Evolutionary conservation across 176 grass and related monocot species (phyloP).

Genomic region (Leersia perrieri): DNA sequence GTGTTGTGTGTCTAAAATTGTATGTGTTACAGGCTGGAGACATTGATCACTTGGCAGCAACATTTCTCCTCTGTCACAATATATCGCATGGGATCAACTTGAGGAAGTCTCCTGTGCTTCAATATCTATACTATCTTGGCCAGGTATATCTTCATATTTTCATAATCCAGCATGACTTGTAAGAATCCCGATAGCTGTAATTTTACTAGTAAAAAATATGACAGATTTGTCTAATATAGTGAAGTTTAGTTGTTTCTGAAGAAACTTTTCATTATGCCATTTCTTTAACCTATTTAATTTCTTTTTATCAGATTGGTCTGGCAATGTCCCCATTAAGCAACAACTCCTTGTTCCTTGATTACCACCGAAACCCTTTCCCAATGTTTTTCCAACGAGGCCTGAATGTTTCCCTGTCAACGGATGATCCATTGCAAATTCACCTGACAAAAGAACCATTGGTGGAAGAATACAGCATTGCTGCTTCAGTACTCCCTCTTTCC

Average conservation of each 20-base stretch:
- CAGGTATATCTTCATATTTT: slow-evolving; percentile 56
- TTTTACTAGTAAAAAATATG: neutral
- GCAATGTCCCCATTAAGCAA: slow-evolving; percentile 96
- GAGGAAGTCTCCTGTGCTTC: slow-evolving; percentile 96
- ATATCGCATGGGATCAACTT: slow-evolving; percentile 96
- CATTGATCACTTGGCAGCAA: slow-evolving; percentile 84
- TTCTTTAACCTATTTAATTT: slow-evolving; percentile 34
- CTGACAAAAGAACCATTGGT: slow-evolving; percentile 98
- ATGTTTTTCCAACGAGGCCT: slow-evolving; percentile 86
- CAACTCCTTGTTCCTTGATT: slow-evolving; percentile 97
- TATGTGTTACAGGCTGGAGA: slow-evolving; percentile 73
- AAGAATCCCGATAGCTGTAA: neutral
- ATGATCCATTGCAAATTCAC: slow-evolving; percentile 99
- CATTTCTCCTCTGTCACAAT: slow-evolving; percentile 85
- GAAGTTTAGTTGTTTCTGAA: neutral
- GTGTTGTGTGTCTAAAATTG: slow-evolving; percentile 21
- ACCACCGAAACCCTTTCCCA: slow-evolving; percentile 92
- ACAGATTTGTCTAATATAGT: neutral
- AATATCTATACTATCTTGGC: slow-evolving; percentile 93
- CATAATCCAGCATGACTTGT: neutral
- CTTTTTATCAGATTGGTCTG: slow-evolving; percentile 79
- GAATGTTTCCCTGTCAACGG: slow-evolving; percentile 92
- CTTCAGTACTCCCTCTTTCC: slow-evolving; percentile 68
- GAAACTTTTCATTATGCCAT: slow-evolving; percentile 3
- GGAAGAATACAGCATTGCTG: slow-evolving; percentile 99